Evolutionary conservation across 441 rosid species (phyloP).

Genomic region (Melastoma candidum): DNA sequence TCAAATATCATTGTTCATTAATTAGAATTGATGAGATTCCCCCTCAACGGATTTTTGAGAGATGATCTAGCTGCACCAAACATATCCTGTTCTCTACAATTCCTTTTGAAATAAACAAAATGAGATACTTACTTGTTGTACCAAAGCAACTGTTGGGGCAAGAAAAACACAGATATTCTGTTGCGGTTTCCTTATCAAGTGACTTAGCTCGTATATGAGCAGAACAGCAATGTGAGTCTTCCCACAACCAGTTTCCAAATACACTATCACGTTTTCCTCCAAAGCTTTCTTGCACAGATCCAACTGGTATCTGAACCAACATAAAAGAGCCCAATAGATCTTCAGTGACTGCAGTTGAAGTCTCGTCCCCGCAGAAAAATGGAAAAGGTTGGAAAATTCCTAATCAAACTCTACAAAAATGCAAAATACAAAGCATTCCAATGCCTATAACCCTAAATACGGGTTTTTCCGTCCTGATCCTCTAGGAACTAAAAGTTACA

Average conservation of each 20-base stretch:
- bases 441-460: too few species aligned
- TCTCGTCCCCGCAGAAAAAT: not conserved
- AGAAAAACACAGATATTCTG: constrained; percentile 70
- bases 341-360: not conserved
- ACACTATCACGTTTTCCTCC: constrained; percentile 77
- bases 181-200: constrained; percentile 62
- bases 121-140: constrained; percentile 52
- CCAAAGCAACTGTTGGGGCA: constrained; percentile 87
- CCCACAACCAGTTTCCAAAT: constrained; percentile 87
- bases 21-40: too few species aligned
- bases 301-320: constrained; percentile 58
- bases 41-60: too few species aligned
- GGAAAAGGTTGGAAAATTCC: too few species aligned
- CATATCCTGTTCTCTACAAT: not conserved
- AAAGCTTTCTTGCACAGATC: constrained; percentile 77
- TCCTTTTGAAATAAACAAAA: not conserved
- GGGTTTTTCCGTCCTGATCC: too few species aligned
- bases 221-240: constrained; percentile 95
- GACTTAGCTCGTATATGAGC: constrained; percentile 66
- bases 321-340: not conserved
- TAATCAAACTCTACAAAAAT: too few species aligned
- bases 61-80: not conserved
- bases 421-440: too few species aligned
- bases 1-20: too few species aligned
- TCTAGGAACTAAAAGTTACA: too few species aligned